Evolutionary conservation across 768 basidiomycete species (phyloP), one percentile per base, ranked within the genome.

Genomic region (Coprinopsis cinerea): DNA sequence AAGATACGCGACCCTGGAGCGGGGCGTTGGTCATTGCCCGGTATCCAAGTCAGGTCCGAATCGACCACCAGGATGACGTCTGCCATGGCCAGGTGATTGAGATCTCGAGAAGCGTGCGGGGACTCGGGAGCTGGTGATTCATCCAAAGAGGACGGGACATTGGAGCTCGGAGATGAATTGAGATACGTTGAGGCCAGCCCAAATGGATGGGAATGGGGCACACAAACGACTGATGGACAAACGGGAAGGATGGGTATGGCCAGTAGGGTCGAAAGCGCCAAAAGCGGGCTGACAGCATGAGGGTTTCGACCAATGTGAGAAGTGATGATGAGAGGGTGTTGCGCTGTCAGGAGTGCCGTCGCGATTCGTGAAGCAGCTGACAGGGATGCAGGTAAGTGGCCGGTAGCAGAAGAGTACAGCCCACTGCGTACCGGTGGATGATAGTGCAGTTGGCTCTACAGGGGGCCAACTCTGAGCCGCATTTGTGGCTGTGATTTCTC

Each of bases 31-130:
- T 39, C 37, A 47, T 75, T 69, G 39, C 59, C 66, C 1, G 78
- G 73, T 23, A 83, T 78, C 81, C 84, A 88, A 0, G 85, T 81
- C 0, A 85, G 65, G 52, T 83, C 82, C 6, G 70, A 71, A 49
- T 88, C 85, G n/a, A 88, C 52, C 15, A 85, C 65, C 9, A 88
- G 63, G 15, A 88, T 71, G 2, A 79, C 74, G 53, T 88, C 86
- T 0, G 83, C 82, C 20, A 64, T 62, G 26, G 67, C 65, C 17
- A 87, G 71, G 44, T 73, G 68, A 18, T 32, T 20, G 10, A 44
- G 10, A 17, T 47, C n/a, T 24, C 36, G 22, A 4, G 48, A n/a
- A 32, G 48, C 48, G 15, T 11, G 39, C 11, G 51, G 36, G 1
- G 44, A 30, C 6, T 47, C 44, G 5, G 25, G 18, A 3, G 40